Conservation (phyloP, 331 rosid species). For the Rhamnella rubrinervis region DNA sequence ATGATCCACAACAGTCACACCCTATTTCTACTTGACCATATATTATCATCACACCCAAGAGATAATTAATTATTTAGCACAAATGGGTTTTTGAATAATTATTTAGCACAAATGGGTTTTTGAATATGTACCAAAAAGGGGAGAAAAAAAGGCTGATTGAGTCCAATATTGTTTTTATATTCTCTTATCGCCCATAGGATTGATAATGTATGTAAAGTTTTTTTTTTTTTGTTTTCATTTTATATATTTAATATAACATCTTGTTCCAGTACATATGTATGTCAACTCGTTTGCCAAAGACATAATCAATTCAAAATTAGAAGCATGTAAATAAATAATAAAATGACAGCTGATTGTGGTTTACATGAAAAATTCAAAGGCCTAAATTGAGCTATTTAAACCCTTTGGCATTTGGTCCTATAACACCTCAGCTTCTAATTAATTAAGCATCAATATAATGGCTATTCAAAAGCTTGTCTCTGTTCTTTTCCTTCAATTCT, state of each 20-base stretch:
- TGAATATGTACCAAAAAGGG: no score
- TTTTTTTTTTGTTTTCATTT: neutral
- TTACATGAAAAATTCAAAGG: neutral
- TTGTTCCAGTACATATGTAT: neutral
- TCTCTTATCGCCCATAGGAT: no score
- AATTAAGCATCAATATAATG: constrained; percentile 3
- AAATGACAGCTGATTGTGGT: neutral
- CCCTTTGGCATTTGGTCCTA: neutral
- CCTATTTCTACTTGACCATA: no score
- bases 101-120: no score
- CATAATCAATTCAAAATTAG: neutral
- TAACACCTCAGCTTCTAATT: no score
- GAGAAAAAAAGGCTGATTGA: no score
- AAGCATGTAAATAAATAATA: neutral
- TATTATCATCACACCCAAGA: no score
- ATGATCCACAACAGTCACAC: no score
- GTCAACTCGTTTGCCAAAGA: neutral
- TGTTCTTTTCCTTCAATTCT: constrained; percentile 16
- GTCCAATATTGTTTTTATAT: no score
- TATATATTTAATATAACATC: neutral
- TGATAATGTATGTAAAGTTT: neutral
- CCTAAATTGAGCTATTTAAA: constrained; percentile 1
- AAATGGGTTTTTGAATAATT: no score
- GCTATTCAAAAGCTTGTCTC: constrained; percentile 20
- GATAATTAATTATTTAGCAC: no score